Percentiles rank a stretch among this genome's conserved stretches.
Evolutionary conservation across 495 filamentous ascomycete genomes (phyloP).

Genomic region (Evernia prunastri): DNA sequence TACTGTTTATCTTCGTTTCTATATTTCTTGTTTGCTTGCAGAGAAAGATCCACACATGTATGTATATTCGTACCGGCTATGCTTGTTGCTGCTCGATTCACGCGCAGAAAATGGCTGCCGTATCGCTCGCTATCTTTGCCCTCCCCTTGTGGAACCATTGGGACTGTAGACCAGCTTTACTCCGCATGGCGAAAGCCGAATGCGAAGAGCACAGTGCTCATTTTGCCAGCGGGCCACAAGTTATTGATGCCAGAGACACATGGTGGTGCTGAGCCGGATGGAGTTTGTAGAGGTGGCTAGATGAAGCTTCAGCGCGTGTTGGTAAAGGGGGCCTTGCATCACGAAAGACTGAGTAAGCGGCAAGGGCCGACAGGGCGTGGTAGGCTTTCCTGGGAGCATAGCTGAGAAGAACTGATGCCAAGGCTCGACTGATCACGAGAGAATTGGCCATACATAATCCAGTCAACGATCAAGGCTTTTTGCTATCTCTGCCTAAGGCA

Average conservation of each 20-base stretch:
- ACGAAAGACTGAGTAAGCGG: conserved; percentile 38
- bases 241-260: conserved; percentile 60
- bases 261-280: conserved; percentile 43
- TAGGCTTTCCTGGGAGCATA: conserved; percentile 22
- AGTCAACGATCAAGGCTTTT: neutral
- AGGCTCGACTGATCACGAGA: neutral
- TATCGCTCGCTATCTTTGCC: conserved; percentile 56
- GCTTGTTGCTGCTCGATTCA: conserved; percentile 67
- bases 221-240: conserved; percentile 59
- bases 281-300: conserved; percentile 29
- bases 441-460: neutral
- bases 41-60: too few relatives aligned
- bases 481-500: neutral
- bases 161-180: conserved; percentile 39
- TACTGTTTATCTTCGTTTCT: too few relatives aligned
- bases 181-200: conserved; percentile 29
- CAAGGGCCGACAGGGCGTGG: conserved; percentile 40
- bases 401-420: neutral
- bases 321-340: conserved; percentile 49
- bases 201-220: conserved; percentile 37
- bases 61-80: too few relatives aligned
- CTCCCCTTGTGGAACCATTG: conserved; percentile 50
- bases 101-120: conserved; percentile 75
- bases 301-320: conserved; percentile 32
- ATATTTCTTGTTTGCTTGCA: too few relatives aligned